phyloP scores from a whole-genome alignment of 106 monocot genomes.

The Dendrobium nobile region DNA sequence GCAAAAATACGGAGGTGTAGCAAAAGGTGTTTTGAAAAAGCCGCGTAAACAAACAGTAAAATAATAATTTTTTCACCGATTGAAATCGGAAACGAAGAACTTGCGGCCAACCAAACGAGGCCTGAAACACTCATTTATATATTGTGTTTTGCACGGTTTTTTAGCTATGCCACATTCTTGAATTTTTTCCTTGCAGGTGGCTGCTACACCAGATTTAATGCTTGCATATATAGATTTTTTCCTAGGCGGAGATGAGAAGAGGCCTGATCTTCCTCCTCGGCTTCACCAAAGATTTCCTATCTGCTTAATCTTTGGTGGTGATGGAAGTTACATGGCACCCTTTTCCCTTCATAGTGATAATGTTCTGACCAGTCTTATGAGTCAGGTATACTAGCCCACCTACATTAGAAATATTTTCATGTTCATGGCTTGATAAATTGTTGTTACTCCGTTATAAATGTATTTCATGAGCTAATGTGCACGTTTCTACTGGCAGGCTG shows the following conservation, averaged over 20 bases:
- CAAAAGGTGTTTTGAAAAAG: too few relatives aligned
- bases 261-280: conserved; percentile 87
- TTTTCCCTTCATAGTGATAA: conserved; percentile 95
- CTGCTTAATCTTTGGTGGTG: conserved; percentile 80
- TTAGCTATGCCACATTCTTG: background rate
- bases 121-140: background rate
- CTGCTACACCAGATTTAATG: conserved; percentile 92
- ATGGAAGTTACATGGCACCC: conserved; percentile 97
- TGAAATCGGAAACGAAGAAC: too few relatives aligned
- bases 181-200: conserved; percentile 50
- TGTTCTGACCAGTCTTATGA: conserved; percentile 92
- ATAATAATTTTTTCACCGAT: too few relatives aligned
- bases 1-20: too few relatives aligned
- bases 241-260: conserved; percentile 98
- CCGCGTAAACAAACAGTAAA: too few relatives aligned
- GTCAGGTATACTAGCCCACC: conserved; percentile 51
- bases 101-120: too few relatives aligned
- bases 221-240: conserved; percentile 96
- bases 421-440: background rate
- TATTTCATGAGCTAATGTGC: background rate
- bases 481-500: conserved; percentile 36
- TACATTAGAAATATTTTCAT: background rate
- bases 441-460: background rate
- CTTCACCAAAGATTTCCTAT: conserved; percentile 93
- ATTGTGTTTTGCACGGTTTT: background rate